Conservation (phyloP, 176 grass and related monocot species). For the Oryza punctata region DNA sequence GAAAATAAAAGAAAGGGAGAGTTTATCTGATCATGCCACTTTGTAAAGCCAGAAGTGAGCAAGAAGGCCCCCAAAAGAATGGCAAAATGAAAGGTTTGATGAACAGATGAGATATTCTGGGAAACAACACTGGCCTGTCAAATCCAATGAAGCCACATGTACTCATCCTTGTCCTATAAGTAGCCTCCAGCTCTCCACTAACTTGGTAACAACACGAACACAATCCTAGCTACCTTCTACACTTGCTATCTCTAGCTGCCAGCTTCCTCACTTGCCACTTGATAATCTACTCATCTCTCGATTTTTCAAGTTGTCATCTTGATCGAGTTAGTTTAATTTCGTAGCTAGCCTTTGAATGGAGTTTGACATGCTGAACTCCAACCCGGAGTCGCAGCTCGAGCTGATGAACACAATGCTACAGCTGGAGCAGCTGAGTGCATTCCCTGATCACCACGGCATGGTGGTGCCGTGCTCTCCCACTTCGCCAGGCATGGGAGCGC, state of each 20-base stretch:
- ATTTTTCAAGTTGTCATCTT: not conserved
- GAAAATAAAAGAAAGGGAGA: slow-evolving; percentile 38
- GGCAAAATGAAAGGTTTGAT: not conserved
- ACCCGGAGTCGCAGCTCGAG: slow-evolving; percentile 72
- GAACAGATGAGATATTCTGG: slow-evolving; percentile 31
- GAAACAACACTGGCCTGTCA: slow-evolving; percentile 37
- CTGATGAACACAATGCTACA: slow-evolving; percentile 88
- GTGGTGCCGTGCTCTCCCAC: slow-evolving; percentile 31
- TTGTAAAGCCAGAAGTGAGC: slow-evolving; percentile 21
- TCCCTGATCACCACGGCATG: slow-evolving; percentile 38
- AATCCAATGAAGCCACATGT: slow-evolving; percentile 41
- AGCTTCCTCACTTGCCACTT: slow-evolving; percentile 17
- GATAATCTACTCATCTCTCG: not conserved
- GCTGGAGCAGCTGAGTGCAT: slow-evolving; percentile 57
- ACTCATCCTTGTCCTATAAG: slow-evolving; percentile 51
- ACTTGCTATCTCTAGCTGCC: slow-evolving; percentile 19
- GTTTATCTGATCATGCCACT: slow-evolving; percentile 38
- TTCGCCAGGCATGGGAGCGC: slow-evolving; percentile 36
- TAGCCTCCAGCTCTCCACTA: slow-evolving; percentile 46
- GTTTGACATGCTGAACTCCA: slow-evolving; percentile 62
- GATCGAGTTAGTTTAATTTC: not conserved
- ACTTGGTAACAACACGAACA: slow-evolving; percentile 20
- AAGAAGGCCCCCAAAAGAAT: not conserved
- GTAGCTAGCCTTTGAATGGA: slow-evolving; percentile 47
- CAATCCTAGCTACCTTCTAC: slow-evolving; percentile 31